phyloP scores from a whole-genome alignment of 1,139 yeast genomes.

The Scheffersomyces cryptocercus region DNA sequence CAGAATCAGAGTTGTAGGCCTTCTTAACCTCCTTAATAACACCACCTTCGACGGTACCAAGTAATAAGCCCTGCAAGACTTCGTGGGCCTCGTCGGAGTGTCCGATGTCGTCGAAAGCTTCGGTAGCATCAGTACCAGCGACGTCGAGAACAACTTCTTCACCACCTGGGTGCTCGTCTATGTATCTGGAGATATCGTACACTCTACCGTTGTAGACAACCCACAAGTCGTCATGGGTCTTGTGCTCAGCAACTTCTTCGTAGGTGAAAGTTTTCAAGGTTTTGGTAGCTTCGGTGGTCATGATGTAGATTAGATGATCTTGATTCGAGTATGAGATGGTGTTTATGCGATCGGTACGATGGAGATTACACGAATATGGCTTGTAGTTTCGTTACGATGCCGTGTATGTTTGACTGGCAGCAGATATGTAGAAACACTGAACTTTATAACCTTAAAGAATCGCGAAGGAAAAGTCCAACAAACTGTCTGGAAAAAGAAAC shows the following conservation, averaged over 20 bases:
- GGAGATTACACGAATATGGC: too few relatives aligned
- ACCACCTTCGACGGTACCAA: constrained; percentile 62
- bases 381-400: too few relatives aligned
- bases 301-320: too few relatives aligned
- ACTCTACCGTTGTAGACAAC: constrained; percentile 88
- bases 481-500: too few relatives aligned
- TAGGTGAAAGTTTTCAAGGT: constrained; percentile 29
- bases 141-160: constrained; percentile 91
- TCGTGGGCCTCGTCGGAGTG: constrained; percentile 96
- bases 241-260: constrained; percentile 80
- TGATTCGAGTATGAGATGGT: too few relatives aligned
- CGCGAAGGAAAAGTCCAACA: too few relatives aligned
- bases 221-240: constrained; percentile 81
- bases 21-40: constrained; percentile 30
- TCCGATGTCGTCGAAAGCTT: constrained; percentile 93
- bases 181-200: constrained; percentile 77
- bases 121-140: constrained; percentile 94
- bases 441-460: too few relatives aligned
- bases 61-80: constrained; percentile 61
- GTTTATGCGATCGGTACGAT: too few relatives aligned
- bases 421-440: too few relatives aligned
- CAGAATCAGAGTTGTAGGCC: constrained; percentile 21
- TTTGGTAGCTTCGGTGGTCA: background rate
- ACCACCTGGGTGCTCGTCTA: constrained; percentile 99
- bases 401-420: too few relatives aligned